Base-by-base conservation (phyloP, 371 early-diverging fungal species). In the Mortierella sp. region DNA sequence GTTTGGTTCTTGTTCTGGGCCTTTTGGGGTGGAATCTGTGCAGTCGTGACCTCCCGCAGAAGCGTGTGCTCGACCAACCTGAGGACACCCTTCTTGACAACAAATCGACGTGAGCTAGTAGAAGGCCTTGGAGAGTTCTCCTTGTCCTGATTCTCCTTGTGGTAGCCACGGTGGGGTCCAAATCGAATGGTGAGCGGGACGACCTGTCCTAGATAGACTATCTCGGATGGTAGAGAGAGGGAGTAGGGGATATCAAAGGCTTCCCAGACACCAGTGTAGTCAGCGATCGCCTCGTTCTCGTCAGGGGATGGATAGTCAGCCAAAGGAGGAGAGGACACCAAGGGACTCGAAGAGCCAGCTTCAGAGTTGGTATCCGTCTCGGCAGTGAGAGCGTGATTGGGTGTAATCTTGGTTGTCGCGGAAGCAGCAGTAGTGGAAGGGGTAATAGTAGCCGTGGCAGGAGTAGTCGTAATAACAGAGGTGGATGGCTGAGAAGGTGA, bases 181-280 rank as follows among this genome's bases (percentile, higher is more conserved):
- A 83, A 83, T 22, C 63, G 76, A n/a, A 83, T 83, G 4, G 72
- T 74, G 34, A 83, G 53, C 2, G 84, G 84, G 14, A 83, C 52
- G 1, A 34, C 53, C 29, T 83, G 79, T 9, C 84, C 84, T 4
- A 76, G 70, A 34, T 68, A 66, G 1, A 79, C 79, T 6, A 73
- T 76, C 58, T 83, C 84, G 2, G 84, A 78, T 0, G 79, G 84
- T 10, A 83, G 1, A 1, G 79, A 69, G 40, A 71, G 76, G 6
- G 69, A 75, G 64, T 83, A 83, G 0, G 84, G 79, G 44, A 83
- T 69, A 52, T 73, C 71, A 52, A 83, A 83, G 7, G 75, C 76
- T n/a, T 83, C 84, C 84, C 84, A 83, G 0, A 79, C 66, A 14
- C 84, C 84, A 4, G 84, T 83, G 47, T 83, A 83, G 26, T 78